Percentiles rank a stretch among this genome's conserved stretches.
phyloP scores from a whole-genome alignment of 2,329 filamentous ascomycete genomes.

The Reticulascus tulasneorum region DNA sequence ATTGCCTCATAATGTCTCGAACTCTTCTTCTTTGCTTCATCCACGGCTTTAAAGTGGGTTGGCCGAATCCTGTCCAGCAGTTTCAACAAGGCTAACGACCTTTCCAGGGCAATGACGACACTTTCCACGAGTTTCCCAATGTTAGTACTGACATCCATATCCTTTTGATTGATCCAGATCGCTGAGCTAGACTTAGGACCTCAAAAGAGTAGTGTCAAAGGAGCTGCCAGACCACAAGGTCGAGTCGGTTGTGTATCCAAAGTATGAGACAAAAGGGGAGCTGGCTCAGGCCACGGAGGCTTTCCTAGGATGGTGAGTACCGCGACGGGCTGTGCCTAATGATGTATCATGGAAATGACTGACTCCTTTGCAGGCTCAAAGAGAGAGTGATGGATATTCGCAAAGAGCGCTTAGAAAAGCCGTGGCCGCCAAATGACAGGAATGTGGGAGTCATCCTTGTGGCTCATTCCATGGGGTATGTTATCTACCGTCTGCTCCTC shows the following conservation, averaged over 20 bases:
- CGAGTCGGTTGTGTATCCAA: constrained; percentile 61
- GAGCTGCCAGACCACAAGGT: constrained; percentile 59
- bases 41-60: constrained; percentile 65
- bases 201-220: constrained; percentile 54
- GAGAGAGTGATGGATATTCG: constrained; percentile 74
- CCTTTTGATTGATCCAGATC: neutral
- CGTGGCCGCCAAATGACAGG: constrained; percentile 76
- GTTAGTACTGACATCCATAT: constrained; percentile 18
- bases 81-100: neutral
- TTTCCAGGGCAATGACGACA: constrained; percentile 60
- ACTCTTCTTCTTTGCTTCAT: constrained; percentile 70
- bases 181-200: constrained; percentile 33
- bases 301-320: constrained; percentile 45
- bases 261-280: constrained; percentile 70
- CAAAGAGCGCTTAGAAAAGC: constrained; percentile 65
- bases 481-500: neutral
- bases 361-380: constrained; percentile 56
- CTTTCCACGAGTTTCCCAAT: constrained; percentile 63
- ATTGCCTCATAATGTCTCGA: constrained; percentile 31
- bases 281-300: constrained; percentile 44
- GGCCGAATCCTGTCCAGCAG: neutral
- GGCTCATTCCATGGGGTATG: constrained; percentile 75
- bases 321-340: too few relatives aligned
- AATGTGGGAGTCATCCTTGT: constrained; percentile 74
- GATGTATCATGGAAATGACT: neutral